Evolutionary conservation across 768 basidiomycete genomes (phyloP), one percentile per base, ranked within the genome.

Genomic region (Termitomyces sp.): DNA sequence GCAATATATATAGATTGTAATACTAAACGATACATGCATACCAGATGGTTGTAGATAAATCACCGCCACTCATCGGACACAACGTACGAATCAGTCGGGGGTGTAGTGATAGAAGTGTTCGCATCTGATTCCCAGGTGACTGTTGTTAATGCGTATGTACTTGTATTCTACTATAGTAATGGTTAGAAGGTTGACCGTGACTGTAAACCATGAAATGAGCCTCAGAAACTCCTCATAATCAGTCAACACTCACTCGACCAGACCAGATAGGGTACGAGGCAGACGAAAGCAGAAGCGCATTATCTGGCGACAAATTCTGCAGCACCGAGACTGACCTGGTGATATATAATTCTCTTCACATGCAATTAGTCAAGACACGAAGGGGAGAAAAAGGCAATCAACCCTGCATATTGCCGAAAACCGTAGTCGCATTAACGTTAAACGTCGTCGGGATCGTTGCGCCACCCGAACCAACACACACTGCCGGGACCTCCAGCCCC

Each of bases 231-330:
- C 6, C 1, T 3, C 67, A 56, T 32, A 32, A 54, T 18, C 40
- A 33, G 22, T 49, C 12, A 8, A 28, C 20, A 3, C 86, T 91
- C 64, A 88, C 87, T 77, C 65, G n/a, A n/a, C n/a, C n/a, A n/a
- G 77, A 83, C 88, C 88, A 90, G 50, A 67, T 81, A 4, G 88
- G 87, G 67, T 88, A 89, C 57, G 78, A 73, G 24, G 73, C 77
- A 6, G 81, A 57, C 6, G 80, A 81, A 55, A 90, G 68, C 9
- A 77, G 66, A 43, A 88, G 51, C 13, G 88, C 86, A 56, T 70
- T 77, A 53, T 75, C 73, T 2, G 85, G 73, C 30, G 78, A 80
- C 89, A 88, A 91, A 83, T n/a, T n/a, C n/a, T n/a, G n/a, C 77
- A 1, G 78, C n/a, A n/a, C n/a, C n/a, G n/a, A n/a, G n/a, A n/a